Evolutionary conservation across 2,329 filamentous ascomycete genomes (phyloP).

Genomic region (Scedosporium apiospermum): DNA sequence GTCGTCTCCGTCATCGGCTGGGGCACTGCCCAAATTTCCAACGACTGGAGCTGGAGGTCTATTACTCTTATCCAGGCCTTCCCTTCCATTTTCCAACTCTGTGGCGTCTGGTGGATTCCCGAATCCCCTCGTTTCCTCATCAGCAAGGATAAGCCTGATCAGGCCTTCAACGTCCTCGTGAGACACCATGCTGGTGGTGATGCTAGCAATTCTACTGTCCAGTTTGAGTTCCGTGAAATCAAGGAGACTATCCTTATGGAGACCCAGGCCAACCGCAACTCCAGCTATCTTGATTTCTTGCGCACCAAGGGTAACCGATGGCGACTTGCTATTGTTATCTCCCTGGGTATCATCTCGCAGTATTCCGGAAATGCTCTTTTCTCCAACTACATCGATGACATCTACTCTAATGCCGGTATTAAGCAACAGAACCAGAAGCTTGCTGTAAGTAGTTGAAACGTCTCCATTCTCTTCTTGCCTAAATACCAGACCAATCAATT

Average conservation of each 20-base stretch:
- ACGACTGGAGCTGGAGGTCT: slow-evolving; percentile 58
- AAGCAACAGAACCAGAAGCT: slow-evolving; percentile 45
- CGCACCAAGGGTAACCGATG: slow-evolving; percentile 55
- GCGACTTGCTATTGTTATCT: slow-evolving; percentile 51
- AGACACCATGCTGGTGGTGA: slow-evolving; percentile 57
- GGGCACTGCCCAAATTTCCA: slow-evolving; percentile 47
- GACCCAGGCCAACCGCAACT: slow-evolving; percentile 34
- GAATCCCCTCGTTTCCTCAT: slow-evolving; percentile 59
- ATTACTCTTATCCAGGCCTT: slow-evolving; percentile 54
- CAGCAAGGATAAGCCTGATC: slow-evolving; percentile 50
- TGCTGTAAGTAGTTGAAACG: slow-evolving; percentile 24
- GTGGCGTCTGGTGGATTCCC: slow-evolving; percentile 53
- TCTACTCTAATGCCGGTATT: slow-evolving; percentile 54
- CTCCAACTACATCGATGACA: slow-evolving; percentile 55
- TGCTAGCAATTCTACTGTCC: slow-evolving; percentile 47
- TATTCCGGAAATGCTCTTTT: slow-evolving; percentile 60
- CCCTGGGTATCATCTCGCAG: slow-evolving; percentile 57
- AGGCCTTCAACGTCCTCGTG: slow-evolving; percentile 50
- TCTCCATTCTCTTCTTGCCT: not conserved
- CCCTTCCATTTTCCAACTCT: slow-evolving; percentile 51
- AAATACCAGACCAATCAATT: too few species aligned
- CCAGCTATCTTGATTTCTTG: slow-evolving; percentile 51
- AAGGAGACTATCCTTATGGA: slow-evolving; percentile 52
- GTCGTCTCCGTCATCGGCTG: slow-evolving; percentile 54
- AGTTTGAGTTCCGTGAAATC: slow-evolving; percentile 59